Base-by-base conservation (phyloP, 2,329 filamentous ascomycete species). In the Leptoxyphium fumago region DNA sequence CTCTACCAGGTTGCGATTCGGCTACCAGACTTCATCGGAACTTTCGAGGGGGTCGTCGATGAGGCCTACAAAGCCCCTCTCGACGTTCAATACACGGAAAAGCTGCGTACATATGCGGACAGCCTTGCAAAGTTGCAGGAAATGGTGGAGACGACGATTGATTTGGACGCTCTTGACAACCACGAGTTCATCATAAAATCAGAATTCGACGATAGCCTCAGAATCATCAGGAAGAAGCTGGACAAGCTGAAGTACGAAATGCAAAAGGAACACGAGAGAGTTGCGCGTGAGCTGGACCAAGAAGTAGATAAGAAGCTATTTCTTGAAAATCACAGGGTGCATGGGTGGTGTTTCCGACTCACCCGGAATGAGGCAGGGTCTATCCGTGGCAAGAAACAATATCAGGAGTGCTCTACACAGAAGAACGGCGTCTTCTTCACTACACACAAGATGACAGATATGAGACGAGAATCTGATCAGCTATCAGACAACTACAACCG, bases 371-470 rank as follows among this genome's bases (percentile, higher is more conserved):
- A 98, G 67, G 86, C 91, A 1, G 81, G 83, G 13, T 93, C 85
- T 55, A 98, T 98, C 54, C 82, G 91, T 48, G 93, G 93, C 64
- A 94, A 91, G 59, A 80, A 78, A 46, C 73, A 79, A 41, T 98
- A 96, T 56, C 82, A 89, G 56, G 91, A 98, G 63, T 94, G 87
- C 61, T 94, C 88, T 0, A 98, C 93, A 0, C 91, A 96, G 65
- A 98, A 98, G 73, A 98, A 95, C 61, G 91, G 91, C 38, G 91
- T 96, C 44, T 98, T 91, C 67, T 98, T 98, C 64, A 96, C 91
- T 1, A 98, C 91, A 2, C 79, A 78, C 43, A 78, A 74, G 29
- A 71, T 98, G 54, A 82, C 87, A 57, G 74, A 78, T 21, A 76
- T 88, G 55, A 82, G 91, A 29, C 78, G 89, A 43, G 89, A 98